Evolutionary conservation across 495 filamentous ascomycete species (phyloP).

Genomic region (Collariella sp.): DNA sequence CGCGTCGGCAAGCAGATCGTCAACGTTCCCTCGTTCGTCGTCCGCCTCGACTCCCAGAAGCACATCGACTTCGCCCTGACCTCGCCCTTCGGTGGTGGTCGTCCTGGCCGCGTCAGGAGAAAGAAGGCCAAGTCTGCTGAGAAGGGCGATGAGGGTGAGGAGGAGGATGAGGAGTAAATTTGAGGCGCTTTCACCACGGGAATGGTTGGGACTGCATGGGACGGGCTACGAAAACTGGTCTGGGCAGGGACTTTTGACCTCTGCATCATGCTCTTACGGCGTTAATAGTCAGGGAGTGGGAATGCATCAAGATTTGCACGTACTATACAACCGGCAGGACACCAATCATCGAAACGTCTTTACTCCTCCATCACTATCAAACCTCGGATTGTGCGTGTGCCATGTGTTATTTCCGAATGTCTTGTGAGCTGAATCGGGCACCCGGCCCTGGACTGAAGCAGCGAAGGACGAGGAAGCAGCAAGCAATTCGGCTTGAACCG

Average conservation of each 20-base stretch:
- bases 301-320: constrained; percentile 25
- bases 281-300: constrained; percentile 24
- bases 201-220: constrained; percentile 26
- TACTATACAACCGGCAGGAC: constrained; percentile 13
- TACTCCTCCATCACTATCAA: not conserved
- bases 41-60: constrained; percentile 99
- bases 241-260: constrained; percentile 23
- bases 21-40: constrained; percentile 98
- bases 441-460: too few species aligned
- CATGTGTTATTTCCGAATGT: not conserved
- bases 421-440: too few species aligned
- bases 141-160: constrained; percentile 75
- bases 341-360: constrained; percentile 10
- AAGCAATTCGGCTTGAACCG: not conserved
- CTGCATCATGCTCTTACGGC: constrained; percentile 27
- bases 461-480: not conserved
- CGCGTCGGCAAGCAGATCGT: constrained; percentile 99
- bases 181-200: constrained; percentile 20
- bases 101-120: constrained; percentile 90
- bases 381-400: not conserved
- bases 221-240: constrained; percentile 35
- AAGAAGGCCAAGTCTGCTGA: constrained; percentile 98
- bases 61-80: constrained; percentile 98
- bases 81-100: constrained; percentile 95
- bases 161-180: constrained; percentile 78